Conservation (phyloP, 192 early-diverging fungal species). For the Podila epicladia region DNA sequence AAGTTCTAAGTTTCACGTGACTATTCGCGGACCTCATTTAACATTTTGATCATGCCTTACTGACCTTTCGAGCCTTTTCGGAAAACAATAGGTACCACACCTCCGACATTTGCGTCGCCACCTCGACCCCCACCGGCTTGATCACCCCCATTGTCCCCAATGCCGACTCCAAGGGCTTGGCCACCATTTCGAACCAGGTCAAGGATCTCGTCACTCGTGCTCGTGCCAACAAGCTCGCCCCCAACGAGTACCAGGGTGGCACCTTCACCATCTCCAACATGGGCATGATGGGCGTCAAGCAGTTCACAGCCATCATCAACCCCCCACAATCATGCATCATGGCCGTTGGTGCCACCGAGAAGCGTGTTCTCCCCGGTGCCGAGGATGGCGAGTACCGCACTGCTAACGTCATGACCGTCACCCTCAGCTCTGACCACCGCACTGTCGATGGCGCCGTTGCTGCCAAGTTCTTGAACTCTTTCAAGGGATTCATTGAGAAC, state of each 20-base stretch:
- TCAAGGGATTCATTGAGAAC: constrained; percentile 94
- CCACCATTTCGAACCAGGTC: constrained; percentile 85
- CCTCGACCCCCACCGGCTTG: constrained; percentile 91
- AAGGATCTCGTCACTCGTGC: constrained; percentile 88
- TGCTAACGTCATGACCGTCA: constrained; percentile 83
- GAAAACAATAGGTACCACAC: constrained; percentile 73
- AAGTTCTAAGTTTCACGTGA: constrained; percentile 29
- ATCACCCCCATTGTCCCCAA: constrained; percentile 93
- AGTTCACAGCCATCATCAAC: constrained; percentile 99
- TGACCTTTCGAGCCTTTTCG: neutral
- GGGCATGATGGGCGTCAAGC: constrained; percentile 95
- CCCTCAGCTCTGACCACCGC: constrained; percentile 92
- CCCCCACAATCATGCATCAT: constrained; percentile 94
- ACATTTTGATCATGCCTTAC: neutral
- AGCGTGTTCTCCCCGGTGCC: constrained; percentile 75
- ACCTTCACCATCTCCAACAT: constrained; percentile 98
- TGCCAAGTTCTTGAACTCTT: constrained; percentile 89
- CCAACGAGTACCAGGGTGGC: constrained; percentile 98
- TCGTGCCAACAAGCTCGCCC: constrained; percentile 87
- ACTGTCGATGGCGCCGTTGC: constrained; percentile 96
- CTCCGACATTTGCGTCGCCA: constrained; percentile 96
- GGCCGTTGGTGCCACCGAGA: constrained; percentile 85
- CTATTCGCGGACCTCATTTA: neutral
- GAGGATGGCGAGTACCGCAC: constrained; percentile 77
- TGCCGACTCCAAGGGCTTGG: constrained; percentile 89